Base-by-base conservation (phyloP, 202 grass and related monocot genomes). In the Panicum hallii region DNA sequence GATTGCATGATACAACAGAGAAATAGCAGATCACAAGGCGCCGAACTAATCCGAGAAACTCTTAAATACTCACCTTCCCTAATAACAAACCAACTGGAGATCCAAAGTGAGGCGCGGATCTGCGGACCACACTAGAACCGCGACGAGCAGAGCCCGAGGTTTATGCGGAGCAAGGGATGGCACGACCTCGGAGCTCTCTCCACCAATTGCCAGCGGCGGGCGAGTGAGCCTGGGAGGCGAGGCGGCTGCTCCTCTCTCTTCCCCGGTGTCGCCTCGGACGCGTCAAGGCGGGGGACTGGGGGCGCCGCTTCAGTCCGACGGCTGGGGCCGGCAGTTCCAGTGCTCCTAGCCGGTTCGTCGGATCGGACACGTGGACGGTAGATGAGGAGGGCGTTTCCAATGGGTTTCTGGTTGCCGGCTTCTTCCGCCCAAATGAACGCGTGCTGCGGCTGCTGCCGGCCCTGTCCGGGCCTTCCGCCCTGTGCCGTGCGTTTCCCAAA, bases 321-420 rank as follows among this genome's bases (percentile, higher is more conserved):
- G 6, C 65, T 64, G 63, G 67, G 72, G 47, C 55, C 38, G 7
- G 16, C 5, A 3, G 38, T 55, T 32, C 69, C 19, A 9, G 62
- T 9, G 72, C 7, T 54, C 32, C 71, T 56, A 67, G n/a, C 0
- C 0, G 10, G 49, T 11, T 53, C 17, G 74, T 79, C 65, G 10
- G 74, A 78, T 62, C 5, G 9, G 64, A 78, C 53, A 71, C 74
- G 83, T 85, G 42, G 64, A 63, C 26, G 73, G 82, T 23, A 1
- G 23, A 44, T 47, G 40, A 10, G 13, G n/a, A 77, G 74, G 5
- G 7, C 56, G 38, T 62, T 62, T 19, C 9, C 22, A 3, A 30
- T 76, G 10, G 20, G 20, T 1, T 55, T 14, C 12, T 22, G 11
- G 28, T 20, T 41, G 67, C 7, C 56, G 74, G 57, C 13, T 16